phyloP scores from a whole-genome alignment of 2,329 filamentous ascomycete species.

The Sporothrix mexicana region DNA sequence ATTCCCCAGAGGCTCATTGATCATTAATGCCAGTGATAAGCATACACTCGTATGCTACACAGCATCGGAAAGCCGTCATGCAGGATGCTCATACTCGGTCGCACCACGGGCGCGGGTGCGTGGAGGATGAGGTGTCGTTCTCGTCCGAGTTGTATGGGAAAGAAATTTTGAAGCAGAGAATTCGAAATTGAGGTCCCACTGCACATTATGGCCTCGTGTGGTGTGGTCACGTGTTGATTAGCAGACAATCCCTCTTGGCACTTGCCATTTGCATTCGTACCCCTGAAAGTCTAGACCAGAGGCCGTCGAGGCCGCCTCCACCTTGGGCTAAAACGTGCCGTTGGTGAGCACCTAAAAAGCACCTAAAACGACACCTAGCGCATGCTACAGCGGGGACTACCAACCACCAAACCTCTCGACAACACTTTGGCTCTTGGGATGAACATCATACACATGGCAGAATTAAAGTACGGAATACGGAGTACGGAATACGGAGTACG shows the following conservation, averaged over 20 bases:
- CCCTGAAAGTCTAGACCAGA: neutral
- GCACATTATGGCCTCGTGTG: neutral
- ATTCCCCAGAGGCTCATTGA: neutral
- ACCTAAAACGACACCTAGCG: neutral
- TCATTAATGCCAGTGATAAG: neutral
- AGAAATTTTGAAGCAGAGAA: conserved; percentile 16
- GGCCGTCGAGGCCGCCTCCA: neutral
- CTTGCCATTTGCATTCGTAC: too few species aligned
- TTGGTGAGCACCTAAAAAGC: neutral
- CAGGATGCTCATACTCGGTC: neutral
- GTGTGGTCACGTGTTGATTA: neutral
- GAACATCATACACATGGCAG: neutral
- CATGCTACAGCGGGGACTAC: conserved; percentile 2
- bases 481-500: neutral
- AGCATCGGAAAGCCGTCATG: neutral
- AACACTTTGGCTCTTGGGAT: neutral
- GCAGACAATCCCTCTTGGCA: neutral
- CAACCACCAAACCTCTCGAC: neutral
- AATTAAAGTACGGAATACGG: neutral
- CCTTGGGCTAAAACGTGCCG: neutral
- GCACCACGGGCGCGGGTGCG: neutral
- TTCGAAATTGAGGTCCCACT: neutral
- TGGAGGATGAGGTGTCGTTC: conserved; percentile 4
- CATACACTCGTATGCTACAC: neutral
- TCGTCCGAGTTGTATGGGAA: conserved; percentile 7